Percentiles rank a stretch among this genome's conserved stretches.
Evolutionary conservation across 1,284 basidiomycete species (phyloP).

Genomic region (Ustilago tritici): DNA sequence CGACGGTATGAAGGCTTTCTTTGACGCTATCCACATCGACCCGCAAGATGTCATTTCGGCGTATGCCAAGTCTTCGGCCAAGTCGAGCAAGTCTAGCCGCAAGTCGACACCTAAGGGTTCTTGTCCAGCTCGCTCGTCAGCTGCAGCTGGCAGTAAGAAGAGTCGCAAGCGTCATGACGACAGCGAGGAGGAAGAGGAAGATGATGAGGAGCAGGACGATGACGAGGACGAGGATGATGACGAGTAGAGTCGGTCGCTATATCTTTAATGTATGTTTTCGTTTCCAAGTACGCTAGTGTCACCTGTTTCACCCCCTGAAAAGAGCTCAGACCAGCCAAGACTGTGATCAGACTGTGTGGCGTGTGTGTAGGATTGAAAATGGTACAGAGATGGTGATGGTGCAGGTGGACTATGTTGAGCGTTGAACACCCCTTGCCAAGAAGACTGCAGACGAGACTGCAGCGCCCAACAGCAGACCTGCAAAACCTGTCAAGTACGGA

Average conservation of each 20-base stretch:
- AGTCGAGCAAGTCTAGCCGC: conserved; percentile 24
- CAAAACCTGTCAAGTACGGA: conserved; percentile 55
- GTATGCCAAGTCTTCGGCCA: conserved; percentile 25
- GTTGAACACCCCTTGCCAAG: conserved; percentile 24
- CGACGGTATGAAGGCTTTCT: conserved; percentile 30
- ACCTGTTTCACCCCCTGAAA: neutral
- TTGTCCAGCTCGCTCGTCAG: conserved; percentile 25
- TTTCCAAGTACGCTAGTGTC: neutral
- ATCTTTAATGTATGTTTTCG: neutral
- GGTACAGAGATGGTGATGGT: conserved; percentile 11
- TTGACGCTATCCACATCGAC: conserved; percentile 31
- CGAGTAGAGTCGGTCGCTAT: conserved; percentile 5
- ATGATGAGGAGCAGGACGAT: conserved; percentile 29
- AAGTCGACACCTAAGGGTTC: conserved; percentile 28
- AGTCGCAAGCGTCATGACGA: conserved; percentile 19
- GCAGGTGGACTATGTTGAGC: conserved; percentile 19
- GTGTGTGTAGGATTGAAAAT: conserved; percentile 2
- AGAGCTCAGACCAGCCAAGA: neutral
- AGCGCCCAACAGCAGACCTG: conserved; percentile 40
- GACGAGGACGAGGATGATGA: conserved; percentile 45
- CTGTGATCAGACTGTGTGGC: neutral
- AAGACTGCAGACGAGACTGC: conserved; percentile 39
- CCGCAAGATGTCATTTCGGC: conserved; percentile 25
- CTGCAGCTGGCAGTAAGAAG: conserved; percentile 20
- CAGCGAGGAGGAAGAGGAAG: conserved; percentile 27